A percentile compares a stretch with the other conserved stretches of the same genome.
phyloP scores from a whole-genome alignment of 345 rosid genomes.

The Acer saccharum region DNA sequence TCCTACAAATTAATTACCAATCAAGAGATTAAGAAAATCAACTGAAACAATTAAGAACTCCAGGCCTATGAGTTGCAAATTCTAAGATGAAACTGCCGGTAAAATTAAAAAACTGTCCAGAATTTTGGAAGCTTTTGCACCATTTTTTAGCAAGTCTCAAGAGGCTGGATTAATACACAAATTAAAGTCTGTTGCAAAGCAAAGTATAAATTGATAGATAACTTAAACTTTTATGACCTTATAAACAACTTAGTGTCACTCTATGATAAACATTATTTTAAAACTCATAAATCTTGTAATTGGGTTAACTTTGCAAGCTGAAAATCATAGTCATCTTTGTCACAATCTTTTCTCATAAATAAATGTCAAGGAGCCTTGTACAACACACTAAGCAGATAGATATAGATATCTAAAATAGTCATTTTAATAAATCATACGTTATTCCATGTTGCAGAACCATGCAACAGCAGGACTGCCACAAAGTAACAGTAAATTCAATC shows the following conservation, averaged over 20 bases:
- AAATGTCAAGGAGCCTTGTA: neutral
- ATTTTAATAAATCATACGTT: neutral
- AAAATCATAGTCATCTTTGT: neutral
- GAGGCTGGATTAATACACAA: neutral
- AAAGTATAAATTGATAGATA: neutral
- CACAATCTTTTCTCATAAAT: neutral
- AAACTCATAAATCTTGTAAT: neutral
- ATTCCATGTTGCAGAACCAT: neutral
- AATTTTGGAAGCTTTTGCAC: neutral
- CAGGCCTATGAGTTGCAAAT: too few relatives aligned
- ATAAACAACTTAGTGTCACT: conserved; percentile 1
- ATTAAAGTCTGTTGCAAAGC: neutral
- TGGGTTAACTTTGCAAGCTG: neutral
- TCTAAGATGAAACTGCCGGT: neutral
- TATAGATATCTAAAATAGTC: neutral
- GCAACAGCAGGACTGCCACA: neutral
- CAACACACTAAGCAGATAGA: neutral
- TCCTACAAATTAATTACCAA: neutral
- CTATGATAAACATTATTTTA: neutral
- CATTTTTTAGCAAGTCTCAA: neutral
- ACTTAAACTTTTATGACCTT: neutral
- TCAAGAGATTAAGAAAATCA: neutral
- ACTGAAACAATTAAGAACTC: neutral
- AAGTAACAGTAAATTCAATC: neutral
- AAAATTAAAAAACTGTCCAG: neutral